Evolutionary conservation across 2,329 filamentous ascomycete genomes (phyloP), one percentile per base, ranked within the genome.

Genomic region (Xylariales sp.): DNA sequence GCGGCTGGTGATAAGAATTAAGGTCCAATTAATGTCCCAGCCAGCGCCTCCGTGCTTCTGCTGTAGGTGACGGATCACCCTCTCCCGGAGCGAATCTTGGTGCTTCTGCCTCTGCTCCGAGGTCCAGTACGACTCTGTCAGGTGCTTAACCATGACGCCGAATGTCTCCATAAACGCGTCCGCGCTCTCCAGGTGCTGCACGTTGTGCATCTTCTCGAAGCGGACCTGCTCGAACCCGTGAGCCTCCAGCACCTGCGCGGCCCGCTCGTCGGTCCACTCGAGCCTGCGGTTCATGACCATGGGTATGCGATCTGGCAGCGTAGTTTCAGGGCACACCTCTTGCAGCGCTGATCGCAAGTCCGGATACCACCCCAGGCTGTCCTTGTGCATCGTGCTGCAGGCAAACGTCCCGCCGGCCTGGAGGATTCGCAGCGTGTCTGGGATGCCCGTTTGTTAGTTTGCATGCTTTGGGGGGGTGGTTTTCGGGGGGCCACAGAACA

Each of bases 271-370:
- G 15, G 56, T 46, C 65, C 68, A 71, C 19, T 58, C 46, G 3
- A 60, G 58, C 35, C 62, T 61, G 2, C 49, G 37, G 39, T 71
- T 64, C 18, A 60, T 53, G 34, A 68, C 63, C 61, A 67, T 61
- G 0, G 56, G 53, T 16, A 65, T 29, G 5, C 48, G 40, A 12
- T 52, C 38, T 0, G 63, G 57, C 20, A 63, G 55, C 5, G 64
- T 60, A 1, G 64, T 59, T 1, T 61, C 49, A 24, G 66, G 67
- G 0, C 66, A 61, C 28, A 72, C 58, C 1, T 61, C 55, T 12
- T 46, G 50, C 25, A 73, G 65, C 7, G 65, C 65, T 0, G 53
- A 52, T 11, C 53, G 49, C 21, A 70, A 25, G 20, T 70, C 65
- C 0, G 55, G 49, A 4, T 51, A 30, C 65, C 66, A 72, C 23